Percentiles rank a stretch among this genome's conserved stretches.
phyloP scores from a whole-genome alignment of 1,284 basidiomycete genomes.

The Tremellales sp. region DNA sequence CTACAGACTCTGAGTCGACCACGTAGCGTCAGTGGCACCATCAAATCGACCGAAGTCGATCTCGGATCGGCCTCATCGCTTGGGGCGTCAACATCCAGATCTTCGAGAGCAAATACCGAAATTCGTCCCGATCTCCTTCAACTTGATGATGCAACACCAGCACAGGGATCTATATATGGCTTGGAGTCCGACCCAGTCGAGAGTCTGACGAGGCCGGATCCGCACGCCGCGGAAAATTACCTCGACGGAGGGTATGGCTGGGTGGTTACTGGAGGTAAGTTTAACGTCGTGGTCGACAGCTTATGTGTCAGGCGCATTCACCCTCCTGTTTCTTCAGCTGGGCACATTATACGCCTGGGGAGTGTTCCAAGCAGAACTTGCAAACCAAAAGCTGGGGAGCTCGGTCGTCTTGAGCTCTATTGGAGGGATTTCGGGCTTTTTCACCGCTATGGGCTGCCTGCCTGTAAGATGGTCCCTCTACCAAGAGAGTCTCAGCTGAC shows the following conservation, averaged over 20 bases:
- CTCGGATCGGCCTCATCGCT: too few species aligned
- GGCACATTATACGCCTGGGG: conserved; percentile 16
- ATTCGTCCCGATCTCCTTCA: too few species aligned
- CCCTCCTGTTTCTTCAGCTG: conserved; percentile 11
- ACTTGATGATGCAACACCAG: too few species aligned
- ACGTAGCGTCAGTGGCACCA: too few species aligned
- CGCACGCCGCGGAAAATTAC: background rate
- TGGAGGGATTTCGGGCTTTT: conserved; percentile 12
- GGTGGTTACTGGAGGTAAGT: background rate
- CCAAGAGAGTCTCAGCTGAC: background rate
- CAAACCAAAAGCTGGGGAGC: conserved; percentile 4
- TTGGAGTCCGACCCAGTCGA: too few species aligned
- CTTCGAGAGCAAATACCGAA: too few species aligned
- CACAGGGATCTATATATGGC: too few species aligned
- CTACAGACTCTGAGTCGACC: too few species aligned
- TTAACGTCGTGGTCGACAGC: background rate
- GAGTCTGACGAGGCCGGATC: background rate
- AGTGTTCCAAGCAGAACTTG: conserved; percentile 16
- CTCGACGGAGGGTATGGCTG: background rate
- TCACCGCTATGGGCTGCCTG: conserved; percentile 9
- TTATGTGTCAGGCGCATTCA: conserved; percentile 7
- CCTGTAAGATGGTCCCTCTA: conserved; percentile 15
- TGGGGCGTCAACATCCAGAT: too few species aligned
- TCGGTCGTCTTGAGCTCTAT: conserved; percentile 11
- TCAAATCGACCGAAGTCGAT: too few species aligned